phyloP scores from a whole-genome alignment of 176 grass and related monocot genomes.

The Zea luxurians region DNA sequence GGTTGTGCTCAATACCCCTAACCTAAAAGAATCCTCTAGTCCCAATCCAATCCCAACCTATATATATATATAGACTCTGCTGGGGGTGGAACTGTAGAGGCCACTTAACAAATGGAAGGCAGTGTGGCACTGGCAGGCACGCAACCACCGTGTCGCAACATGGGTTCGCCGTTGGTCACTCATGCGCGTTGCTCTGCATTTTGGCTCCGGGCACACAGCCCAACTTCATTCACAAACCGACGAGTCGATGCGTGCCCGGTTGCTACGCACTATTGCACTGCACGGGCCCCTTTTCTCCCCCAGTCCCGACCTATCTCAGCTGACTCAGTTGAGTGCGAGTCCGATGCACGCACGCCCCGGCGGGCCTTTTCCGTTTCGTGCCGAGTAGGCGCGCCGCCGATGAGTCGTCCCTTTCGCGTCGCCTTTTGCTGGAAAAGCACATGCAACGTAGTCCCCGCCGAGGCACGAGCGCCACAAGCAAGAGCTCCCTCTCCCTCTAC shows the following conservation, averaged over 20 bases:
- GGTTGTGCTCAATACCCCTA: too few relatives aligned
- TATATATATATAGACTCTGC: too few relatives aligned
- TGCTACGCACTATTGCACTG: not conserved
- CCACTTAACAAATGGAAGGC: not conserved
- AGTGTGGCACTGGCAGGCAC: not conserved
- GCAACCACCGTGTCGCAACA: not conserved
- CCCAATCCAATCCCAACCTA: too few relatives aligned
- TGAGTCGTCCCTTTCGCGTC: constrained; percentile 27
- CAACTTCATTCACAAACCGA: not conserved
- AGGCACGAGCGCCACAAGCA: constrained; percentile 17
- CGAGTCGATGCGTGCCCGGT: constrained; percentile 10
- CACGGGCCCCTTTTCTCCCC: constrained; percentile 2
- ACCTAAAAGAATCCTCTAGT: too few relatives aligned
- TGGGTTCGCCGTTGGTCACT: not conserved
- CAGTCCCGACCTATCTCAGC: not conserved
- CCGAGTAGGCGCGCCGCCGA: not conserved
- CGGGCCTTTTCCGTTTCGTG: not conserved
- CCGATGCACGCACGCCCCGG: constrained; percentile 38
- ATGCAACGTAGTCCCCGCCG: not conserved
- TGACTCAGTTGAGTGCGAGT: constrained; percentile 40
- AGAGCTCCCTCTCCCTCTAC: too few relatives aligned
- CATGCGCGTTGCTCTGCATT: too few relatives aligned
- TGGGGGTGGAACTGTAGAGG: too few relatives aligned
- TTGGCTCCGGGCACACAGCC: not conserved
- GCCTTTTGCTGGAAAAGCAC: constrained; percentile 27